Percentiles rank a stretch among this genome's conserved stretches.
These are phyloP conservation scores for Daphne laureola DNA, from an alignment of 441 rosid genomes.

Conservation along the genomic window DNA sequence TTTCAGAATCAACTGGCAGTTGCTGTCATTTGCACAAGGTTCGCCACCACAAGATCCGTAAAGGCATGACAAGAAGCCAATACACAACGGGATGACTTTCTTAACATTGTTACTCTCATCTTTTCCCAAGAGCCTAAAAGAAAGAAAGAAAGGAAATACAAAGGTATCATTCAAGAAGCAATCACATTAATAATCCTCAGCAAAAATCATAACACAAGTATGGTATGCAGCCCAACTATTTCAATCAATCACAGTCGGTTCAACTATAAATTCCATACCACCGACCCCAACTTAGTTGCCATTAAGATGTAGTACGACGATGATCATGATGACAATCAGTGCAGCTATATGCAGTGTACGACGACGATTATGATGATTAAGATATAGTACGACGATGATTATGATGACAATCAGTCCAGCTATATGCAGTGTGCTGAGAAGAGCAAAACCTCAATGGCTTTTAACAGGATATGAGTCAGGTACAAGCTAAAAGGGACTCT, in stretches of 20 bases:
- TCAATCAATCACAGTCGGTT: neutral
- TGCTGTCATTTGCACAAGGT: slow-evolving; percentile 31
- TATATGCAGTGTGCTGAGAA: neutral
- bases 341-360: neutral
- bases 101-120: slow-evolving; percentile 55
- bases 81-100: slow-evolving; percentile 57
- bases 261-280: neutral
- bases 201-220: too few species aligned
- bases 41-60: slow-evolving; percentile 41
- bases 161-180: slow-evolving; percentile 12
- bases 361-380: too few species aligned
- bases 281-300: too few species aligned
- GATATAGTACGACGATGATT: too few species aligned
- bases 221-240: too few species aligned
- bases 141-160: slow-evolving; percentile 16
- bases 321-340: neutral
- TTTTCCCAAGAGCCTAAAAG: slow-evolving; percentile 54
- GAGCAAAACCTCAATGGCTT: slow-evolving; percentile 2
- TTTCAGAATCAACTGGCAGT: slow-evolving; percentile 55
- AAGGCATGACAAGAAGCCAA: slow-evolving; percentile 82
- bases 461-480: slow-evolving; percentile 1
- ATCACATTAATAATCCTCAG: slow-evolving; percentile 2
- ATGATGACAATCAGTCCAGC: neutral
- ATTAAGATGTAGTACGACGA: too few species aligned
- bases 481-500: neutral